Percentiles rank a stretch among this genome's conserved stretches.
Conservation (phyloP, 176 grass and related monocot genomes). For the Avena insularis region DNA sequence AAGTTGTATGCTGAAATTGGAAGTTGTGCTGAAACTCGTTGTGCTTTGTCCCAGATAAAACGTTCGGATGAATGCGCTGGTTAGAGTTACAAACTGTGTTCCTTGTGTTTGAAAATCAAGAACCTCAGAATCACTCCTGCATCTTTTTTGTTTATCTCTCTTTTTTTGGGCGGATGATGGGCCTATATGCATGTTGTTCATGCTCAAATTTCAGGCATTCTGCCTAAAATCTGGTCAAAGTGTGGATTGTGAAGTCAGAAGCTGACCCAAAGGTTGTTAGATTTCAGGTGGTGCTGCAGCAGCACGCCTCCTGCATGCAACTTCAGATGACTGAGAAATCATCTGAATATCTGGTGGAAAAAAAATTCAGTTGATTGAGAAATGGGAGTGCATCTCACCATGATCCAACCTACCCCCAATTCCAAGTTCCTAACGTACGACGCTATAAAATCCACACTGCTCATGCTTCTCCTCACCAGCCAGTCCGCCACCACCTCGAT, state of each 20-base stretch:
- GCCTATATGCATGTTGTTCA: background rate
- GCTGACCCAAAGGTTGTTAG: constrained; percentile 18
- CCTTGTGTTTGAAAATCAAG: background rate
- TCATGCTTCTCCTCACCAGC: background rate
- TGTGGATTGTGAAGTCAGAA: background rate
- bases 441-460: constrained; percentile 1
- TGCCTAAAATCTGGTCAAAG: background rate
- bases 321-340: background rate
- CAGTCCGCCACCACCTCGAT: background rate
- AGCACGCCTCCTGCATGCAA: constrained; percentile 22
- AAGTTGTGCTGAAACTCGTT: background rate
- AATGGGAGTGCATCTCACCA: constrained; percentile 44
- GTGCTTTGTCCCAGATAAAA: background rate
- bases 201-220: background rate
- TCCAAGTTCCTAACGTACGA: background rate
- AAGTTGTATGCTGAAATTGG: constrained; percentile 10
- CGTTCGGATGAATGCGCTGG: background rate
- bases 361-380: background rate
- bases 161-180: too few species aligned
- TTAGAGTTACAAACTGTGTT: background rate
- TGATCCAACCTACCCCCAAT: constrained; percentile 46
- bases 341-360: too few species aligned
- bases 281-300: constrained; percentile 29
- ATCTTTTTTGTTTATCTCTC: background rate
- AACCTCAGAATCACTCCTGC: background rate